Base-by-base conservation (phyloP, 495 filamentous ascomycete genomes). In the Aspergillus kassunensis region DNA sequence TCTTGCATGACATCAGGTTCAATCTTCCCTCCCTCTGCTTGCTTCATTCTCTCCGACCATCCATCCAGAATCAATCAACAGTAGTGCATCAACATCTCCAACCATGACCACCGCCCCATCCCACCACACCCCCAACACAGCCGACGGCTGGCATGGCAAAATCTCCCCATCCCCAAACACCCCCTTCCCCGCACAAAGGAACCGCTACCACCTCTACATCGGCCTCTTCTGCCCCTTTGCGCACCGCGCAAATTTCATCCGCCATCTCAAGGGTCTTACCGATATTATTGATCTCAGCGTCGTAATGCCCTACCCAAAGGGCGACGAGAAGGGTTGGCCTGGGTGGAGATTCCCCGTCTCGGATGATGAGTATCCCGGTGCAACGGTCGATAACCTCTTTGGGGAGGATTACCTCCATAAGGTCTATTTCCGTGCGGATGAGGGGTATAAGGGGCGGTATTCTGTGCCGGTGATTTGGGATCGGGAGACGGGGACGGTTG, bases 161-260 rank as follows among this genome's bases (percentile, higher is more conserved):
- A 73, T 77, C 50, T 54, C 51, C 15, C 40, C 58, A 40, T 59
- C 56, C 24, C 56, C 63, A 1, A 61, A 57, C 21, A 56, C 62
- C 1, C 55, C 73, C 63, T 95, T 88, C 69, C 82, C 87, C 4
- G 68, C 87, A 12, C 85, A 89, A 62, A 78, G 76, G 56, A 81
- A 76, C 44, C 78, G 88, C 39, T 92, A 92, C 64, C 88, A 91
- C 58, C 80, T 93, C 48, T 93, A 89, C 62, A 78, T 89, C 59
- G 74, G 76, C 7, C 66, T 78, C 16, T 81, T 80, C 67, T 81
- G 79, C 53, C 80, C 78, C 21, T 83, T 79, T 44, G 89, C 90
- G 1, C 88, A 85, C 49, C 82, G 78, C n/a, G 76, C 54, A 6
- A 75, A 77, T 48, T 63, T 79, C 39, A 53, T 80, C 3, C 82